Conservation (phyloP, 2,329 filamentous ascomycete species). For the Zalaria obscura region DNA sequence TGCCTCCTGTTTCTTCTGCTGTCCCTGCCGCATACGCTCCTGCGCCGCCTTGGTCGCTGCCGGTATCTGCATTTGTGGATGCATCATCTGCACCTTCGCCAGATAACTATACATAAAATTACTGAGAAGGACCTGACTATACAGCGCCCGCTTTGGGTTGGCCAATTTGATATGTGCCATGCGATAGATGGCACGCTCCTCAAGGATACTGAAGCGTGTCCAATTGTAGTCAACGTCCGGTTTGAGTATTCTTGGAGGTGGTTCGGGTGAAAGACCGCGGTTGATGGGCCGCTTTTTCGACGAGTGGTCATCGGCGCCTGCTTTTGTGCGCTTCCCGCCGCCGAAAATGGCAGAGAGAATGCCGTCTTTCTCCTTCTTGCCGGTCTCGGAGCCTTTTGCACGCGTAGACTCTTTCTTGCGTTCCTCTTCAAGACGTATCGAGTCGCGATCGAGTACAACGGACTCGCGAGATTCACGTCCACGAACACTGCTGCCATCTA, state of each 20-base stretch:
- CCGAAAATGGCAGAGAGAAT: constrained; percentile 92
- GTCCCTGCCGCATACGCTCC: constrained; percentile 37
- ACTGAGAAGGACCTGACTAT: constrained; percentile 89
- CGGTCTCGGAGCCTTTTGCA: constrained; percentile 47
- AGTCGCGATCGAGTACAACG: constrained; percentile 67
- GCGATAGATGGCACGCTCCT: constrained; percentile 92
- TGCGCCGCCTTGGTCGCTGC: constrained; percentile 41
- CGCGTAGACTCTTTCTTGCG: constrained; percentile 66
- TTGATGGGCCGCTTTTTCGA: constrained; percentile 60
- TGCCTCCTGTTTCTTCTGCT: constrained; percentile 11
- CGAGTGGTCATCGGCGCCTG: constrained; percentile 32
- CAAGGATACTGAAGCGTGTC: constrained; percentile 86
- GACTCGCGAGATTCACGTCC: constrained; percentile 69
- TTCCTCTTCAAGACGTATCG: constrained; percentile 61
- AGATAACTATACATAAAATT: constrained; percentile 99
- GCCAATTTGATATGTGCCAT: constrained; percentile 99
- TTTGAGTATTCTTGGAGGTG: constrained; percentile 55
- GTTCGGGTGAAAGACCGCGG: constrained; percentile 68
- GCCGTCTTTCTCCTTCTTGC: constrained; percentile 66
- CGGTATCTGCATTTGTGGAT: constrained; percentile 87
- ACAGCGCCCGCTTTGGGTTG: constrained; percentile 82
- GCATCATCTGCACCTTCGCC: constrained; percentile 97
- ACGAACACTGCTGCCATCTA: constrained; percentile 41
- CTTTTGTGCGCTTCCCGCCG: constrained; percentile 45
- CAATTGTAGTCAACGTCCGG: constrained; percentile 93